Evolutionary conservation across 78 protist genomes (phyloP).

Genomic region (Chrysochromulina parva): DNA sequence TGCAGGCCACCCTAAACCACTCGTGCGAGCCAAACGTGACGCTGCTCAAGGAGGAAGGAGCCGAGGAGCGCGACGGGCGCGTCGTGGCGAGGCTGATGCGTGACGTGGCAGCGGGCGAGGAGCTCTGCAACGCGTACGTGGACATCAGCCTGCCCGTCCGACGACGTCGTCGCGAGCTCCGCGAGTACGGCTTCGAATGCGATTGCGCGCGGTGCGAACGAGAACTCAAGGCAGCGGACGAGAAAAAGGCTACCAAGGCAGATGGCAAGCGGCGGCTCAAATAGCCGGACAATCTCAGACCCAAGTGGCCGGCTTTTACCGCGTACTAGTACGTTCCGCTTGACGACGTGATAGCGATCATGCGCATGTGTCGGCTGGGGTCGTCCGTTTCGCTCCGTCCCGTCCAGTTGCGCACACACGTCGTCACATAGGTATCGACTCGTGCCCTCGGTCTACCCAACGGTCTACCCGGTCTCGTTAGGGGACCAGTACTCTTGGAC

Average conservation of each 20-base stretch:
- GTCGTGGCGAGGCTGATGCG: background rate
- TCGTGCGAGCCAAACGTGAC: constrained; percentile 21
- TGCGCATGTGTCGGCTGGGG: too few relatives aligned
- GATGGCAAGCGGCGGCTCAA: background rate
- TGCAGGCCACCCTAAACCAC: constrained; percentile 17
- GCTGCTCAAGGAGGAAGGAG: background rate
- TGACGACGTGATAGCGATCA: too few relatives aligned
- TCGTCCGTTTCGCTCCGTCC: too few relatives aligned
- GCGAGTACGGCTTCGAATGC: constrained; percentile 14
- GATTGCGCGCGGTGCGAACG: background rate
- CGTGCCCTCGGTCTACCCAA: too few relatives aligned
- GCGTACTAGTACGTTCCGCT: too few relatives aligned
- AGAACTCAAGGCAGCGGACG: background rate
- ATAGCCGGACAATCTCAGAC: background rate
- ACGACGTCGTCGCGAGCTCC: background rate
- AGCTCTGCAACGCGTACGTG: background rate
- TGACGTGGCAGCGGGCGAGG: background rate
- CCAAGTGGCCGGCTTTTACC: too few relatives aligned
- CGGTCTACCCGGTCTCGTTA: too few relatives aligned
- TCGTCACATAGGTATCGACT: too few relatives aligned
- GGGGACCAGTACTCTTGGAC: too few relatives aligned
- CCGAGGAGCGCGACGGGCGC: background rate
- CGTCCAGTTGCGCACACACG: too few relatives aligned
- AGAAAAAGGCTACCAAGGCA: too few relatives aligned
- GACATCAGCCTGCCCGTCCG: background rate